Conservation (phyloP, 83 land plant genomes). For the Larix sibirica region DNA sequence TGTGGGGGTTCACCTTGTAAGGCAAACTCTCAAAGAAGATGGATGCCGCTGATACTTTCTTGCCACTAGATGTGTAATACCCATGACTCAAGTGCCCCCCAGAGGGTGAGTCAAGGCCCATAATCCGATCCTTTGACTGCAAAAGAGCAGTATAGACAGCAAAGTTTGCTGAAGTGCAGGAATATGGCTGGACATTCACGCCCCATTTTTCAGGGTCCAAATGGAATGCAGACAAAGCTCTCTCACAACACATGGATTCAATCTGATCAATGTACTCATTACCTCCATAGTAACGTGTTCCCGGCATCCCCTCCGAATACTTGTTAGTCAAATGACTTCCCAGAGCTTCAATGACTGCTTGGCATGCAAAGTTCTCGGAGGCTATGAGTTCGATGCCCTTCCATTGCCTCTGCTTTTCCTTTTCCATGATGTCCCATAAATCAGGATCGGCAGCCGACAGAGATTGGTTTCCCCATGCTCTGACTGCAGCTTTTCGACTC, state of each 20-base stretch:
- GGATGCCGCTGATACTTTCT: conserved; percentile 88
- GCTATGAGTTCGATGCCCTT: conserved; percentile 78
- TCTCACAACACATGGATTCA: conserved; percentile 65
- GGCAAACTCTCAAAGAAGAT: conserved; percentile 91
- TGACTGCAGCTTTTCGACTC: conserved; percentile 45
- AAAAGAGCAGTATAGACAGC: conserved; percentile 91
- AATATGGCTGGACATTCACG: conserved; percentile 96
- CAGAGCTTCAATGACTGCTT: conserved; percentile 89
- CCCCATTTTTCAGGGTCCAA: conserved; percentile 82
- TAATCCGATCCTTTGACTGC: conserved; percentile 86
- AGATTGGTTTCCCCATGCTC: conserved; percentile 83
- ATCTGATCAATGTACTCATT: conserved; percentile 91
- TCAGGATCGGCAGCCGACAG: conserved; percentile 60
- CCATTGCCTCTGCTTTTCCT: conserved; percentile 86
- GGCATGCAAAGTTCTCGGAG: conserved; percentile 92
- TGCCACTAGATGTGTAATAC: conserved; percentile 80
- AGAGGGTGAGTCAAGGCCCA: conserved; percentile 90
- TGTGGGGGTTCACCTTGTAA: conserved; percentile 86
- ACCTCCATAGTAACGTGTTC: conserved; percentile 85
- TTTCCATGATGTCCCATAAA: conserved; percentile 79
- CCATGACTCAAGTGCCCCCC: conserved; percentile 97
- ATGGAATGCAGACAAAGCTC: conserved; percentile 83
- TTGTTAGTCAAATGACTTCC: conserved; percentile 97
- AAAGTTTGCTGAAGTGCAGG: conserved; percentile 95
- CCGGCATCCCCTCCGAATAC: conserved; percentile 93